Conservation (phyloP, 495 filamentous ascomycete species). For the Annulohypoxylon bovei region DNA sequence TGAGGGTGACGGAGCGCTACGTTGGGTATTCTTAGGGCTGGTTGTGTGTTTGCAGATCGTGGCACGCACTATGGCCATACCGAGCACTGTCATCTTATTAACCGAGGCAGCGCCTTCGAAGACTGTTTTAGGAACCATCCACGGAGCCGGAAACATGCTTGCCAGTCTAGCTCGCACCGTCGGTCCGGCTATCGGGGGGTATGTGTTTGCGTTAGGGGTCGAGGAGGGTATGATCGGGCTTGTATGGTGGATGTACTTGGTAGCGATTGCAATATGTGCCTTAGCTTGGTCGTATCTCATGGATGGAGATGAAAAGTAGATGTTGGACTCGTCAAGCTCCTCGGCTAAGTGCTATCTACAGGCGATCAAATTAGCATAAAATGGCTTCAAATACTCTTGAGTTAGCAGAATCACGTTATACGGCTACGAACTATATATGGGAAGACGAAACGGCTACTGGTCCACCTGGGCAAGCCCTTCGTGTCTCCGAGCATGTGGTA, state of each 20-base stretch:
- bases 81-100: constrained; percentile 73
- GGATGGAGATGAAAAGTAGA: constrained; percentile 18
- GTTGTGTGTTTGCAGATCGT: constrained; percentile 74
- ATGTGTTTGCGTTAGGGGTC: constrained; percentile 70
- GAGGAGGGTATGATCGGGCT: constrained; percentile 71
- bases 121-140: constrained; percentile 71
- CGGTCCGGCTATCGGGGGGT: constrained; percentile 73
- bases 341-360: not conserved
- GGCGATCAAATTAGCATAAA: not conserved
- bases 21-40: constrained; percentile 65
- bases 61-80: constrained; percentile 76
- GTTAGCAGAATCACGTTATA: no score
- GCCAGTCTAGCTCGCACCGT: constrained; percentile 67
- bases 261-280: constrained; percentile 44
- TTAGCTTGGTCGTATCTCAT: constrained; percentile 43
- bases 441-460: no score
- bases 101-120: constrained; percentile 74
- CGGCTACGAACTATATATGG: no score
- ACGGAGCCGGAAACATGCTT: constrained; percentile 74
- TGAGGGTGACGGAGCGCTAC: constrained; percentile 25
- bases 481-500: no score
- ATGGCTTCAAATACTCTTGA: not conserved
- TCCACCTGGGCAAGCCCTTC: no score
- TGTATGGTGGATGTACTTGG: constrained; percentile 73
- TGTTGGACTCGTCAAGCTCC: not conserved